These are phyloP conservation scores for Sordariomycetes sp. DNA, from an alignment of 2,329 filamentous ascomycete genomes.

Conservation along the genomic window DNA sequence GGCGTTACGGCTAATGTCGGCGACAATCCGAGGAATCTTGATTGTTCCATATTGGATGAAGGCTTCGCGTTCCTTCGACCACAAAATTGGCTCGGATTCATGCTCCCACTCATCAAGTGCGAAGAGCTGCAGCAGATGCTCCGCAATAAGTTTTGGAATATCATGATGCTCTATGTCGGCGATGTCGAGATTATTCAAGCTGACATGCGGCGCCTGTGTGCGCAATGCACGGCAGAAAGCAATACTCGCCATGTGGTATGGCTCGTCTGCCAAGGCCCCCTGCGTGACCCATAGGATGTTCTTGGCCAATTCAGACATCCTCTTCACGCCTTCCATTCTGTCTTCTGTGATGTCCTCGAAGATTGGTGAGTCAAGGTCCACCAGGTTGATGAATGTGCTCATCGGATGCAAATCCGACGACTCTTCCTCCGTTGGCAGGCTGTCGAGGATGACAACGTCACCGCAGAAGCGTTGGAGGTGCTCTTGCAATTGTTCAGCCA, in stretches of 20 bases:
- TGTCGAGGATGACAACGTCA: conserved; percentile 2
- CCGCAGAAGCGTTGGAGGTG: conserved; percentile 5
- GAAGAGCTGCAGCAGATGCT: conserved; percentile 5
- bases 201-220: conserved; percentile 4
- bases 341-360: conserved; percentile 4
- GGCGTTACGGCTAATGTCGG: conserved; percentile 3
- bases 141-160: conserved; percentile 5
- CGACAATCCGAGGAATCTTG: conserved; percentile 4
- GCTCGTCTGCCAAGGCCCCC: conserved; percentile 2
- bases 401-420: conserved; percentile 2
- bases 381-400: conserved; percentile 6
- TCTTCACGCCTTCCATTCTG: conserved; percentile 3
- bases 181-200: conserved; percentile 7
- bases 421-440: conserved; percentile 5
- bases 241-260: conserved; percentile 6
- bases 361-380: conserved; percentile 6
- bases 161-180: conserved; percentile 1
- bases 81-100: conserved; percentile 3
- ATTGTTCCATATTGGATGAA: conserved; percentile 5
- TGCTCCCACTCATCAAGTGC: conserved; percentile 6
- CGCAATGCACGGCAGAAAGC: conserved; percentile 5
- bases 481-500: conserved; percentile 5
- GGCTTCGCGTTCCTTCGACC: conserved; percentile 7
- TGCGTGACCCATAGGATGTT: conserved; percentile 7
- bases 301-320: conserved; percentile 2